Percentiles rank a stretch among this genome's conserved stretches.
Conservation (phyloP, 2,329 filamentous ascomycete genomes). For the Juglanconis juglandina region DNA sequence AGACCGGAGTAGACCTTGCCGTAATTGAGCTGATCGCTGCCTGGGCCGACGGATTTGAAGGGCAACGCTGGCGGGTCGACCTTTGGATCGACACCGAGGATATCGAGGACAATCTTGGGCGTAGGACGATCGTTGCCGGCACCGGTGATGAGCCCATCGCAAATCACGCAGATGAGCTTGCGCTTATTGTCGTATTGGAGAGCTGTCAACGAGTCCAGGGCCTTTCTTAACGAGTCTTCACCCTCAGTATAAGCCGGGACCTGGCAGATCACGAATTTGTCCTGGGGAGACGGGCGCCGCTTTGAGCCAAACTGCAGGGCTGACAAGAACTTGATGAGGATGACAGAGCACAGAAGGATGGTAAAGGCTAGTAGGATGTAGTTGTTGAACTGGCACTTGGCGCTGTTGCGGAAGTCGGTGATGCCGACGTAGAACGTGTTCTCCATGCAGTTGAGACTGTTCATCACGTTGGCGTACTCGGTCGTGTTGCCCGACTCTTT, state of each 20-base stretch:
- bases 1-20: slow-evolving; percentile 98
- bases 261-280: slow-evolving; percentile 98
- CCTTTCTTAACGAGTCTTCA: slow-evolving; percentile 90
- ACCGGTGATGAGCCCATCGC: slow-evolving; percentile 95
- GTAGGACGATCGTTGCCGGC: slow-evolving; percentile 94
- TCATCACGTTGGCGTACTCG: slow-evolving; percentile 47
- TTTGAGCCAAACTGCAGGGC: slow-evolving; percentile 93
- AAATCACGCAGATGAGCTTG: slow-evolving; percentile 94
- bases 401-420: slow-evolving; percentile 74
- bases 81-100: slow-evolving; percentile 94
- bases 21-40: slow-evolving; percentile 92
- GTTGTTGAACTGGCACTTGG: slow-evolving; percentile 83
- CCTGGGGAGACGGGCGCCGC: slow-evolving; percentile 81
- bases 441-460: slow-evolving; percentile 76
- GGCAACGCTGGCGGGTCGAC: slow-evolving; percentile 90
- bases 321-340: slow-evolving; percentile 83
- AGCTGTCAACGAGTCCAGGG: slow-evolving; percentile 88
- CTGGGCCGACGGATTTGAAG: slow-evolving; percentile 87
- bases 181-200: slow-evolving; percentile 97
- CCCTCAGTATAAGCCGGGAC: slow-evolving; percentile 97
- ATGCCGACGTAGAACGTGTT: slow-evolving; percentile 80
- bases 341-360: slow-evolving; percentile 76
- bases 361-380: slow-evolving; percentile 86
- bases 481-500: slow-evolving; percentile 45
- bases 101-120: slow-evolving; percentile 95